Evolutionary conservation across 192 early-diverging fungal species (phyloP), one percentile per base, ranked within the genome.

Genomic region (Linnemannia zychae): DNA sequence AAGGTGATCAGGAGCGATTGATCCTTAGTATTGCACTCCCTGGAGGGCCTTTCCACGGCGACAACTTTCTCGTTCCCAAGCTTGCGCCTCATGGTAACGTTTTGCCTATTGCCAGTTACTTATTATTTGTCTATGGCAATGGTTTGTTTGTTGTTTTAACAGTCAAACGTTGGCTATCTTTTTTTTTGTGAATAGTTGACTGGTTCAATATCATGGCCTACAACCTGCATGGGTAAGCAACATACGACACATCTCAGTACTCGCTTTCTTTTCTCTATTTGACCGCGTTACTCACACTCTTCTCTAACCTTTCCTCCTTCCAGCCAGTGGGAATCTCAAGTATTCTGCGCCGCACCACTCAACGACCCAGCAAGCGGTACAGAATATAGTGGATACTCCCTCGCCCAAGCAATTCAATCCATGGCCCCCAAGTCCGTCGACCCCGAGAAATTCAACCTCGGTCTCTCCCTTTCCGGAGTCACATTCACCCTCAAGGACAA

Each of bases 121-220:
- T 63, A 36, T 44, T 65, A 16, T 48, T 40, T 33, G 12, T 20
- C 33, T 9, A 20, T 40, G 20, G 20, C 28, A 20, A 18, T 36
- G 13, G 3, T 16, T 6, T 12, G 28, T 31, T 60, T 48, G 70
- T 3, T 67, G 31, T 38, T 38, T 33, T 13, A 34, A 9, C 37
- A 40, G 4, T 69, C 17, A 0, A 3, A 28, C 66, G 5, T 3
- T 38, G 1, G 0, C 22, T 47, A 18, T 47, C 44, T 71, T 3
- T 44, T 44, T 36, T 67, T 67, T 53, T 53, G 57, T 16, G 11
- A 28, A 7, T 60, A 79, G 78, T 67, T 28, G 65, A 79, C n/a
- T 79, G 78, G 78, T 79, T 79, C 63, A 79, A 79, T 63, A 79
- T 79, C 36, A 79, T 79, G 78, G 78, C 78, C 3, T 79, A 79